Base-by-base conservation (phyloP, 2,329 filamentous ascomycete genomes). In the Colletotrichum acutatum region DNA sequence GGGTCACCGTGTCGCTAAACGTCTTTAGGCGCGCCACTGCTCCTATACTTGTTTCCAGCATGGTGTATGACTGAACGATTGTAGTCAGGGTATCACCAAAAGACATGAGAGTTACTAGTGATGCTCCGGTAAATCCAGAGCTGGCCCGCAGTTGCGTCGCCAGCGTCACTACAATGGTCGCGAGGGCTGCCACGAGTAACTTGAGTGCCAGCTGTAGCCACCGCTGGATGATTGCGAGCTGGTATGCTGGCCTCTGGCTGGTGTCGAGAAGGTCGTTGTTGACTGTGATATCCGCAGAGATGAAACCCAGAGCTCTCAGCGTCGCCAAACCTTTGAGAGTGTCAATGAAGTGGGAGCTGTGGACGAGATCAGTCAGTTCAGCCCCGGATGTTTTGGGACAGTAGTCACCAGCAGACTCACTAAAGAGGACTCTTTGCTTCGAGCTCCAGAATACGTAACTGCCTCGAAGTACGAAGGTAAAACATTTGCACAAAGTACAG, bases 401-500 rank as follows among this genome's bases (percentile, higher is more conserved):
- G 11, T 12, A 34, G 32, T 34, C 11, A 34, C 11, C 32, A 34
- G 11, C 32, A 12, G 32, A 73, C 83, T 30, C 84, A 88, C 80
- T 89, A 90, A 0, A 91, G 80, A 0, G 89, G 89, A 0, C 87
- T 86, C 75, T 92, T 91, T 1, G 88, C 85, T 77, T 92, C 90
- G 1, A 92, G 84, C 58, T 92, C 90, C 12, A 92, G 78, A 24
- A 90, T 83, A 61, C 90, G 85, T 8, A 92, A 78, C 77, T 92
- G 90, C 0, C 90, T 82, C 0, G 89, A 91, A 0, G 90, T 92
- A 0, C 88, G 84, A 2, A 92, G 83, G 75, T 92, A 92, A 61
- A 90, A 84, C 65, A 83, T 87, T 74, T 91, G 90, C 0, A 91
- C 78, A 2, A 82, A 71, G 67, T 86, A 91, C 0, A 91, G 72